A percentile compares a stretch with the other conserved stretches of the same genome.
Evolutionary conservation across 176 grass and related monocot genomes (phyloP).

Genomic region (Aegilops sharonensis): DNA sequence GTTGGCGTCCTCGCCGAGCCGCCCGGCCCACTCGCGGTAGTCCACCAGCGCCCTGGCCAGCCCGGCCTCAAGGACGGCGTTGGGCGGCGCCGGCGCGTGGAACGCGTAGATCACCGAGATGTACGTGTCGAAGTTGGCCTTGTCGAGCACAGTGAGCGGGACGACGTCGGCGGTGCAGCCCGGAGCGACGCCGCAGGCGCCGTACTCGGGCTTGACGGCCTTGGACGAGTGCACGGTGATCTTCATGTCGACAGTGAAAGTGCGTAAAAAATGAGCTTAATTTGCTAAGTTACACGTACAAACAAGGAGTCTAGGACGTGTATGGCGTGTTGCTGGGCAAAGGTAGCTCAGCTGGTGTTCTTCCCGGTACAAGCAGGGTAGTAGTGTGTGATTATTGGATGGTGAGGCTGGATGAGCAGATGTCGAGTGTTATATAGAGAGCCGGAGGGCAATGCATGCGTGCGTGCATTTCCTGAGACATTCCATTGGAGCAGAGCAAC

Average conservation of each 20-base stretch:
- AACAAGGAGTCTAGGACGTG: no score
- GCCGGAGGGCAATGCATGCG: no score
- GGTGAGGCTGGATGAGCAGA: no score
- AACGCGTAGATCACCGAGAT: conserved; percentile 19
- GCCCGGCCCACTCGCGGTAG: conserved; percentile 40
- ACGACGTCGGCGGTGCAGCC: not conserved
- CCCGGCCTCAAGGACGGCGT: not conserved
- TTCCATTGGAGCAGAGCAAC: no score
- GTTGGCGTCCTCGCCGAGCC: not conserved
- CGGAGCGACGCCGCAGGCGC: not conserved
- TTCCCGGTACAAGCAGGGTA: no score
- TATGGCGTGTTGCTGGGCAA: no score
- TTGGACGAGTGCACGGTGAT: conserved; percentile 25
- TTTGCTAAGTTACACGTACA: no score
- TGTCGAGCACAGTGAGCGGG: conserved; percentile 24
- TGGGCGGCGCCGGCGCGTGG: conserved; percentile 1
- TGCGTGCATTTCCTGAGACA: no score
- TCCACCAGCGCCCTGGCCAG: not conserved
- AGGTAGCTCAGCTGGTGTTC: no score
- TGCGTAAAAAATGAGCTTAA: no score
- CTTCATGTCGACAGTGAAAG: not conserved
- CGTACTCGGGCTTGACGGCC: conserved; percentile 8
- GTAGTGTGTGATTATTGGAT: no score
- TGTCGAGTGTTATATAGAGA: no score
- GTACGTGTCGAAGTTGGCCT: conserved; percentile 18